These are phyloP conservation scores for Alternaria gansuensis DNA, from an alignment of 2,329 filamentous ascomycete species.

Conservation along the genomic window DNA sequence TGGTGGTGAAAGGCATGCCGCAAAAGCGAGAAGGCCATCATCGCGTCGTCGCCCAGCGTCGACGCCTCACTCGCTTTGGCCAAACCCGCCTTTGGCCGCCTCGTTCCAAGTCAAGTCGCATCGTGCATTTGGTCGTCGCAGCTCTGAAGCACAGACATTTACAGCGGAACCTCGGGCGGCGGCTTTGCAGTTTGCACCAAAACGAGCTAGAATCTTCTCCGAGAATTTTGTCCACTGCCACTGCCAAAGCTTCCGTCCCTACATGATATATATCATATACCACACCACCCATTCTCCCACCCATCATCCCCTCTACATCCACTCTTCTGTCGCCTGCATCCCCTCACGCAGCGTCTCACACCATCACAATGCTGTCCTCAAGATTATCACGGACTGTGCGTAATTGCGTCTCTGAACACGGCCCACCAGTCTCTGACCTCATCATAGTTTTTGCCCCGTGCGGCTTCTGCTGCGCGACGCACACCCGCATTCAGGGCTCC, in stretches of 20 bases:
- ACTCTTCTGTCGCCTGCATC: constrained; percentile 43
- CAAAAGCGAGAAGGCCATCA: constrained; percentile 1
- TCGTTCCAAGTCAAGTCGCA: constrained; percentile 5
- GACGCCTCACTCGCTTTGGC: no score
- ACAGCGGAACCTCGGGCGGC: constrained; percentile 29
- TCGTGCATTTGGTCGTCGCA: constrained; percentile 7
- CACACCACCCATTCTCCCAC: constrained; percentile 29
- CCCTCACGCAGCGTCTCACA: constrained; percentile 42
- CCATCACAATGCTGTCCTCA: constrained; percentile 52
- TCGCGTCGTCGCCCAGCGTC: constrained; percentile 4
- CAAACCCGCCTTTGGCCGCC: constrained; percentile 8
- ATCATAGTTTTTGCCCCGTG: constrained; percentile 71
- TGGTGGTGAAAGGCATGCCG: not conserved
- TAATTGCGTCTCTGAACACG: constrained; percentile 14
- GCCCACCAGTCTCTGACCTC: constrained; percentile 37
- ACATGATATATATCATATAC: constrained; percentile 44
- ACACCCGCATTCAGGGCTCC: constrained; percentile 72
- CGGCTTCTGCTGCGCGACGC: constrained; percentile 73
- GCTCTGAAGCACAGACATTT: constrained; percentile 29
- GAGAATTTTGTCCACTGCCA: constrained; percentile 37
- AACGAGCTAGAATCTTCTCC: constrained; percentile 42
- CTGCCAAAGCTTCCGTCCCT: constrained; percentile 41
- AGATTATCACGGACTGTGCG: constrained; percentile 55
- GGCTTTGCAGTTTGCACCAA: constrained; percentile 25
- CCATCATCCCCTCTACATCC: constrained; percentile 27